Evolutionary conservation across 139 green algal species (phyloP), one percentile per base, ranked within the genome.

Genomic region (Picochlorum sp.): DNA sequence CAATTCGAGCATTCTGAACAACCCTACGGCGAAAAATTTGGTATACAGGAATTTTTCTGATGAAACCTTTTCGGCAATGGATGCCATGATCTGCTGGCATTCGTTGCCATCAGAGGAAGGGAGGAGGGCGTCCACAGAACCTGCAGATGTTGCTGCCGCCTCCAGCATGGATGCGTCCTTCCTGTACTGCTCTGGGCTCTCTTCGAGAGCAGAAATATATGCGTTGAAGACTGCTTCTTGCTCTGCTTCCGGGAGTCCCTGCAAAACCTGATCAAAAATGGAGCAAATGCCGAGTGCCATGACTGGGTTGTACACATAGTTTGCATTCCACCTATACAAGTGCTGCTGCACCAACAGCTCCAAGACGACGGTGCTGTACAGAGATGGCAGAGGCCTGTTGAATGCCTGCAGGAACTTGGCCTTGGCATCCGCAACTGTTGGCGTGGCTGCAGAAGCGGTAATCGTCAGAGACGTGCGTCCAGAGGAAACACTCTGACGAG

Each of bases 301-400:
- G 11, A 96, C 85, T 81, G 76, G 63, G 72, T 85, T 86, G 79
- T 96, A 97, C 45, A 80, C n/a, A 75, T 96, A 97, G 45, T 75
- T 81, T n/a, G 76, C 74, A 74, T 85, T 87, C 80, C 88, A 95
- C 31, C 86, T 81, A 54, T 89, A 86, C 56, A 97, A 85, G 66
- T 97, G 90, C 61, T 95, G 87, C 83, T 95, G 88, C 50, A 96
- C 87, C 21, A 97, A 76, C 24, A 97, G 81, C 79, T 97, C 90
- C 67, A 92, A 78, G 4, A 97, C 57, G 8, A 97, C 83, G 13
- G 73, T 86, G 68, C 72, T 89, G 86, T 95, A 96, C 34, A 97
- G 80, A 63, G 64, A 67, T 9, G 83, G 70, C 37, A 97, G 78
- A 0, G 90, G 90, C 56, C 79, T 83, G 56, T 56, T 60, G 65